Evolutionary conservation across 2,329 filamentous ascomycete species (phyloP), one percentile per base, ranked within the genome.

Genomic region (Sphaerulina populicola): DNA sequence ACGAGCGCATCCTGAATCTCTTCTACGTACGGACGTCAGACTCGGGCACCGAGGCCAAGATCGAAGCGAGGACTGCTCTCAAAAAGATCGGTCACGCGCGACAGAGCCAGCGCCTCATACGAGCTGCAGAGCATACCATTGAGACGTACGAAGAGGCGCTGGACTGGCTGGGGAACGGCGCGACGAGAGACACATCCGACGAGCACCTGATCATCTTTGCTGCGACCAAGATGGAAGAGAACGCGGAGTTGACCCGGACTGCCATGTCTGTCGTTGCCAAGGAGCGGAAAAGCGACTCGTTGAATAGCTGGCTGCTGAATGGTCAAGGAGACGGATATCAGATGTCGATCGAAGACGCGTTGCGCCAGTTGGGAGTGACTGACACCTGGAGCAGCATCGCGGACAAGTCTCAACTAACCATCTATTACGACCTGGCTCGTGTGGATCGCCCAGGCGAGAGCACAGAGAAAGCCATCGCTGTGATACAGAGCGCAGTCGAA

Each of bases 91-190:
- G 80, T 1, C 70, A 75, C 30, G 71, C 75, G 35, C 74, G 80
- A 44, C 67, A 71, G 18, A 86, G 82, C 62, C 71, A 77, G 39
- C 71, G 69, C 38, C 79, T 87, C 47, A 72, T 76, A 56, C 72
- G 74, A 43, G 76, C 78, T 40, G 79, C 82, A 4, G 59, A 76
- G 78, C 60, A 74, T 74, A 71, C 72, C 11, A 72, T 83, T 27
- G 75, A 82, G 54, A 81, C 76, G n/a, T 77, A 79, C 49, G 75
- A 80, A 41, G 79, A 85, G 62, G 83, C 83, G 1, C 71, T 84
- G 30, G 69, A 76, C 10, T 86, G 77, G 69, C 71, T 86, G 10
- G 78, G 75, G 6, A 75, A 79, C 9, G 69, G 72, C 46, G 64
- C 67, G 27, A 66, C 63, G 5, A 60, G 60, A 15, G 54, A 68